Percentiles rank a stretch among this genome's conserved stretches.
Evolutionary conservation across 371 early-diverging fungal species (phyloP).

Genomic region (Syncephalastrum racemosum): DNA sequence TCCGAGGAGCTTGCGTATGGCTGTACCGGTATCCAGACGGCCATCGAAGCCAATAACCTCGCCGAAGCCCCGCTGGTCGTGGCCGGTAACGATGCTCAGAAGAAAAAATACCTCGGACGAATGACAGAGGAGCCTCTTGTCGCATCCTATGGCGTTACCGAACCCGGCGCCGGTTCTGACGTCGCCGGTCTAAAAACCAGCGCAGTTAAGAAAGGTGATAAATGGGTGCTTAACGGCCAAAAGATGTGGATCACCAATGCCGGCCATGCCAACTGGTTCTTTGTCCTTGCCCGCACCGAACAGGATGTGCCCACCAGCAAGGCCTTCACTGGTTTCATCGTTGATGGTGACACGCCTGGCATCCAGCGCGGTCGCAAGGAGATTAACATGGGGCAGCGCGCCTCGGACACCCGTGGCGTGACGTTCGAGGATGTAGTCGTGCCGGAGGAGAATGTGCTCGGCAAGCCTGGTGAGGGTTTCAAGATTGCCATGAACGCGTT

Average conservation of each 20-base stretch:
- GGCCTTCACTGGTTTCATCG: slow-evolving; percentile 96
- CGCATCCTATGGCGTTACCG: slow-evolving; percentile 94
- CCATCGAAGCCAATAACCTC: slow-evolving; percentile 94
- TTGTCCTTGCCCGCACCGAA: slow-evolving; percentile 93
- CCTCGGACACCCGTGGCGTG: slow-evolving; percentile 92
- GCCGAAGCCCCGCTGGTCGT: slow-evolving; percentile 93
- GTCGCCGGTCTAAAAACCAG: slow-evolving; percentile 67
- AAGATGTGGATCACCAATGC: slow-evolving; percentile 94
- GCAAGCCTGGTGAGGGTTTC: slow-evolving; percentile 84
- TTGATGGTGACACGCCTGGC: slow-evolving; percentile 90
- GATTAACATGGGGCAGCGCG: slow-evolving; percentile 96
- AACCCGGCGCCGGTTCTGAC: slow-evolving; percentile 81
- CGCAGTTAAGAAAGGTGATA: slow-evolving; percentile 67
- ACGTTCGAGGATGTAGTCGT: slow-evolving; percentile 95
- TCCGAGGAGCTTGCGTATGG: slow-evolving; percentile 93
- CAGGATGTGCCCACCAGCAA: slow-evolving; percentile 76
- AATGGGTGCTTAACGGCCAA: slow-evolving; percentile 78
- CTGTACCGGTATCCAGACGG: slow-evolving; percentile 96
- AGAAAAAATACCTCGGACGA: slow-evolving; percentile 91
- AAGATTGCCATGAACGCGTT: slow-evolving; percentile 98
- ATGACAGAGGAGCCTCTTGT: slow-evolving; percentile 93
- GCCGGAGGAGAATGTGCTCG: slow-evolving; percentile 82
- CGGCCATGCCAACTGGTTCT: slow-evolving; percentile 98
- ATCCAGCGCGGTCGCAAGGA: slow-evolving; percentile 93
- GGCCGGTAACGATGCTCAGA: slow-evolving; percentile 82